Percentiles rank a stretch among this genome's conserved stretches.
phyloP scores from a whole-genome alignment of 441 rosid species.

The Erodium trifolium region DNA sequence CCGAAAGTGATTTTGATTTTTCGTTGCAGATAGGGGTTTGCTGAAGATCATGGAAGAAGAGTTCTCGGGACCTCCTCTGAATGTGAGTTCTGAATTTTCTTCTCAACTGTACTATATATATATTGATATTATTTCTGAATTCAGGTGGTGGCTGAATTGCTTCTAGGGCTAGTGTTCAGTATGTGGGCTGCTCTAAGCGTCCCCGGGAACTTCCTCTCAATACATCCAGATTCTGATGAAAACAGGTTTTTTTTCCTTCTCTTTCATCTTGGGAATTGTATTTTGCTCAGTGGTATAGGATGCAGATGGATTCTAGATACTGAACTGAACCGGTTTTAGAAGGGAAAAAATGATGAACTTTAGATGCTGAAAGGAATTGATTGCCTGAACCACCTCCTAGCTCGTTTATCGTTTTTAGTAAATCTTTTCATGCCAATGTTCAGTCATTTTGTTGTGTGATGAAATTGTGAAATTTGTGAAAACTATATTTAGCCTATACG shows the following conservation, averaged over 20 bases:
- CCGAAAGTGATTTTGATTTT: background rate
- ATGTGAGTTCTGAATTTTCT: slow-evolving; percentile 34
- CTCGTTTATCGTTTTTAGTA: background rate
- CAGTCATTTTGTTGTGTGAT: background rate
- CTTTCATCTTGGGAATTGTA: background rate
- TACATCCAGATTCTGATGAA: slow-evolving; percentile 86
- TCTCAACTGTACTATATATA: background rate
- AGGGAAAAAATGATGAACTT: background rate
- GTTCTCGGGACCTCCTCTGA: slow-evolving; percentile 70
- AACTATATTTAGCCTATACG: too few species aligned
- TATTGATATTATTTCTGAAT: slow-evolving; percentile 7
- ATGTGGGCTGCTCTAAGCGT: slow-evolving; percentile 87
- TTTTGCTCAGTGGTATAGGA: background rate
- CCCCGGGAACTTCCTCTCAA: slow-evolving; percentile 77
- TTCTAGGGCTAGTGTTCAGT: slow-evolving; percentile 59
- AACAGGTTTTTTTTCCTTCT: slow-evolving; percentile 46
- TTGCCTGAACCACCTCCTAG: too few species aligned
- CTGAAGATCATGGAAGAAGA: slow-evolving; percentile 81
- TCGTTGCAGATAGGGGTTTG: slow-evolving; percentile 67
- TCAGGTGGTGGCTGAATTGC: slow-evolving; percentile 81
- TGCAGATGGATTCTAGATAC: background rate
- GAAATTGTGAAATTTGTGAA: too few species aligned
- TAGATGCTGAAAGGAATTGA: background rate
- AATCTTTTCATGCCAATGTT: background rate
- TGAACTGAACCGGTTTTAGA: background rate